Base-by-base conservation (phyloP, 2,329 filamentous ascomycete species). In the Scedosporium aurantiacum region DNA sequence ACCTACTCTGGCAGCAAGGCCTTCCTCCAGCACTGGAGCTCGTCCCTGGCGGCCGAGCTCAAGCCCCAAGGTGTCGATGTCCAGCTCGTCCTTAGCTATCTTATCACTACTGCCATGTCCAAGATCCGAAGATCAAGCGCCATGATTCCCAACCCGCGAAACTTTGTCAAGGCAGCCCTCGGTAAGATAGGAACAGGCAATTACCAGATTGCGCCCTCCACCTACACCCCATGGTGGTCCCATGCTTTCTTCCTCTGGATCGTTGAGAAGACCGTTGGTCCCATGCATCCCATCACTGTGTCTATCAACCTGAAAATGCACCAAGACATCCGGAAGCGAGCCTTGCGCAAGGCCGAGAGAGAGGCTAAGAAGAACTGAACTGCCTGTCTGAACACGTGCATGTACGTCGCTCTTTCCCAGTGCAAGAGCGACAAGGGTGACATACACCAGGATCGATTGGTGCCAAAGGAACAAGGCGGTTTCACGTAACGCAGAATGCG, bases 1-100 rank as follows among this genome's bases (percentile, higher is more conserved):
- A 97, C 94, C 2, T 99, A 99, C 81, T 95, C 90, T 54, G 94
- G 94, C 66, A 94, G 89, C 83, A 99, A 99, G 78, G 93, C 94
- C 1, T 99, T 99, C 82, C 82, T 99, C 57, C 93, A 97, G 76
- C 88, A 96, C 71, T 99, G 94, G 94, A 96, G 89, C 66, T 88
- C 86, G 5, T 86, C 94, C 10, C 82, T 99, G 14, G 89, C 88
- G 1, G 83, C 87, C 14, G 94, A 99, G 75, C 82, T 99, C 32
- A 84, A 88, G 65, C 84, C 87, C 1, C 81, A 89, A 68, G 89
- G 90, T 62, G 85, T 99, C 47, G 87, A 91, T 65, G 91, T 96
- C n/a, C 87, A 97, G 74, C 84, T 97, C 57, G 87, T 96, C 28
- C 83, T 97, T 67, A 91, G 89, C 68, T 95, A 99, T 74, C 84